Percentiles rank a stretch among this genome's conserved stretches.
Conservation (phyloP, 2,329 filamentous ascomycete genomes). For the Cytospora schulzeri region DNA sequence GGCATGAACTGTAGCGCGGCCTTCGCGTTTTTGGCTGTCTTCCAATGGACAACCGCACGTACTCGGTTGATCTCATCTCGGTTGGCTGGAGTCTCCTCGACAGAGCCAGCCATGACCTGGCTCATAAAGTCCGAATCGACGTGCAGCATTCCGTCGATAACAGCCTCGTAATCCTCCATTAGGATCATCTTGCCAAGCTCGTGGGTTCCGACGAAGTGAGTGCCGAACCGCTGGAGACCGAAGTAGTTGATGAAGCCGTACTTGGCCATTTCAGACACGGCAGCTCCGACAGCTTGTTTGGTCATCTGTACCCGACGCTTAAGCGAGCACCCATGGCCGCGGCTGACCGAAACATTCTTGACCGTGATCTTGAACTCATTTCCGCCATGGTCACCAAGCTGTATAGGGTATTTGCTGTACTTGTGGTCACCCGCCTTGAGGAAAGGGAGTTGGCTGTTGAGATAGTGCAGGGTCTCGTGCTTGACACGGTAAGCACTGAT, state of each 20-base stretch:
- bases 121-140: conserved; percentile 66
- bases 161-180: conserved; percentile 76
- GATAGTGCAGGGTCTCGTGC: conserved; percentile 61
- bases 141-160: conserved; percentile 74
- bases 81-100: conserved; percentile 53
- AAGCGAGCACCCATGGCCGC: conserved; percentile 48
- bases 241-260: conserved; percentile 97
- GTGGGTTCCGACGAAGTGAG: conserved; percentile 83
- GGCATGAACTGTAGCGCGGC: conserved; percentile 72
- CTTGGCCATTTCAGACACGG: conserved; percentile 67
- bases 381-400: conserved; percentile 80
- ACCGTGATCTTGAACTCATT: conserved; percentile 94
- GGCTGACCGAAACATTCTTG: conserved; percentile 73
- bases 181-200: conserved; percentile 83
- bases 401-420: conserved; percentile 70
- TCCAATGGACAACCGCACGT: conserved; percentile 75
- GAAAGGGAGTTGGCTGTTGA: conserved; percentile 66
- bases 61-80: conserved; percentile 80
- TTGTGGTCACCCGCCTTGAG: conserved; percentile 78
- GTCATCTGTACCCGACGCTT: conserved; percentile 48
- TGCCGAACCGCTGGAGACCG: conserved; percentile 94
- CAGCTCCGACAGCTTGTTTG: conserved; percentile 54
- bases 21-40: conserved; percentile 57
- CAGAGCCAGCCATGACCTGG: conserved; percentile 52
- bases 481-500: conserved; percentile 63